Percentiles rank a stretch among this genome's conserved stretches.
phyloP scores from a whole-genome alignment of 257 asterid species.

The Galeopsis tetrahit region DNA sequence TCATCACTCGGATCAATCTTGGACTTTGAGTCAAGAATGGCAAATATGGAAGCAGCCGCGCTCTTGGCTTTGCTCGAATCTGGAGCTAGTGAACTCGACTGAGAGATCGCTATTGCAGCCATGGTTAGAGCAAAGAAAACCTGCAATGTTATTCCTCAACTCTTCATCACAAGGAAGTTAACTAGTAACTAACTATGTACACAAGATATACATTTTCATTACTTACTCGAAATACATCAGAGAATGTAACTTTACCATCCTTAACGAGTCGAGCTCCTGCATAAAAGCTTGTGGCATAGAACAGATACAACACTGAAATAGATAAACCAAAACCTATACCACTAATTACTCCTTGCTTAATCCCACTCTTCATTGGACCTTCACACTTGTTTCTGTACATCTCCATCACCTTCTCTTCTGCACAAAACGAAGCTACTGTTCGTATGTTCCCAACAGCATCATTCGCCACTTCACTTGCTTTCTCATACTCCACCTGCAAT shows the following conservation, averaged over 20 bases:
- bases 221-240: constrained; percentile 77
- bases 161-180: neutral
- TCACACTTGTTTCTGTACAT: constrained; percentile 68
- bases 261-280: constrained; percentile 75
- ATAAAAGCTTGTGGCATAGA: constrained; percentile 71
- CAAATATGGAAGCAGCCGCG: constrained; percentile 73
- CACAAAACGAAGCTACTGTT: constrained; percentile 81
- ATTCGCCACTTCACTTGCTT: constrained; percentile 79
- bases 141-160: constrained; percentile 41
- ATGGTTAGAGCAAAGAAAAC: constrained; percentile 77
- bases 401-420: constrained; percentile 75
- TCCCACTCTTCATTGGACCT: constrained; percentile 66
- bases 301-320: constrained; percentile 51
- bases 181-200: neutral
- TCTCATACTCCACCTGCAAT: constrained; percentile 67
- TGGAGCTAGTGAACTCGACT: constrained; percentile 70
- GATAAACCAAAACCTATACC: constrained; percentile 75
- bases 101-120: constrained; percentile 76
- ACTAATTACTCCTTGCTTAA: constrained; percentile 67
- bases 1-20: constrained; percentile 74
- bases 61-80: constrained; percentile 74
- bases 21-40: constrained; percentile 64
- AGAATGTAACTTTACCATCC: constrained; percentile 61
- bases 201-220: too few species aligned
- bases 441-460: constrained; percentile 82